Evolutionary conservation across 2,329 filamentous ascomycete genomes (phyloP).

Genomic region (Colletotrichum neosansevieriae): DNA sequence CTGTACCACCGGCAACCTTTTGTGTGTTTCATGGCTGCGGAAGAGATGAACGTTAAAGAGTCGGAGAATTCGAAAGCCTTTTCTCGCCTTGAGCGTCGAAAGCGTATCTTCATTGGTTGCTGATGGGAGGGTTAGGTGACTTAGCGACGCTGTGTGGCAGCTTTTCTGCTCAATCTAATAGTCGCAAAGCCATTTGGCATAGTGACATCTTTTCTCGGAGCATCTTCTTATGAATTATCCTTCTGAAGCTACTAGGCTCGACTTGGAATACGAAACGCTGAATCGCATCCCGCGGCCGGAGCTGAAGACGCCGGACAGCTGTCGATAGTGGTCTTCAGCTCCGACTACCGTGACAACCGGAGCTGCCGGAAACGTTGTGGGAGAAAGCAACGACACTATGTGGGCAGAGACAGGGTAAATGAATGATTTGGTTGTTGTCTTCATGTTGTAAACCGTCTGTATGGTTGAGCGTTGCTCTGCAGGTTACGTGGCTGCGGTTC

Average conservation of each 20-base stretch:
- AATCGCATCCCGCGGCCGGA: conserved; percentile 5
- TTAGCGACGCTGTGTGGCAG: neutral
- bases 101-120: neutral
- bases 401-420: neutral
- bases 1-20: conserved; percentile 4
- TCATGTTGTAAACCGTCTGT: too few relatives aligned
- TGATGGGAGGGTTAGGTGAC: conserved; percentile 14
- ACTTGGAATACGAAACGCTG: neutral
- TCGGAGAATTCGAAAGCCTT: neutral
- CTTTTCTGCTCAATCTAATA: neutral
- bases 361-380: conserved; percentile 1
- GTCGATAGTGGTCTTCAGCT: neutral
- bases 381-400: neutral
- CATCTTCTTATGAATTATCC: neutral
- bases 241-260: too few relatives aligned
- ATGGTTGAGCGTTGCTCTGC: too few relatives aligned
- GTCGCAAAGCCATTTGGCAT: neutral
- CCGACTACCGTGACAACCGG: conserved; percentile 4
- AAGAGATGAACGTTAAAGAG: conserved; percentile 5
- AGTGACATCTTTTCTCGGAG: too few relatives aligned
- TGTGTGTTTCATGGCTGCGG: neutral
- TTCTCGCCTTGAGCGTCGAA: too few relatives aligned
- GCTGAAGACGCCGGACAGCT: neutral
- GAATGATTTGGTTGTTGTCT: neutral
- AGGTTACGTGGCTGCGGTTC: too few relatives aligned